Evolutionary conservation across 805 yeast species (phyloP).

Genomic region (Wickerhamomyces sydowiorum): DNA sequence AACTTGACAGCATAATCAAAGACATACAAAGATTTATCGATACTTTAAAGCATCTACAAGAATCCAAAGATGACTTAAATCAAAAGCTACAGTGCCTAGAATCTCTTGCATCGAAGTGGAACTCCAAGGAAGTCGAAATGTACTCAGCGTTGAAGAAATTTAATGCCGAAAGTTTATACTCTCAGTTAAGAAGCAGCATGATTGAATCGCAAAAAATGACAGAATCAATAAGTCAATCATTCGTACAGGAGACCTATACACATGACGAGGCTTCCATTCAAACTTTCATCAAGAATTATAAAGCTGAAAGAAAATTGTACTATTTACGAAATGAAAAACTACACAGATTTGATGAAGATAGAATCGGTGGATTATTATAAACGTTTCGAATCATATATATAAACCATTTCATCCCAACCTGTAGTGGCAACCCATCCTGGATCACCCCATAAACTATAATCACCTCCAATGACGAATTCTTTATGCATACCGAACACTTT

Average conservation of each 20-base stretch:
- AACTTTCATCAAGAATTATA: constrained; percentile 36
- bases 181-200: constrained; percentile 23
- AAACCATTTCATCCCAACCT: constrained; percentile 96
- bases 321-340: constrained; percentile 42
- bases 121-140: constrained; percentile 29
- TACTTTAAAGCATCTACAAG: constrained; percentile 22
- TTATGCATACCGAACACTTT: constrained; percentile 61
- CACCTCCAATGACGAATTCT: constrained; percentile 90
- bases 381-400: constrained; percentile 74
- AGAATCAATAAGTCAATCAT: constrained; percentile 27
- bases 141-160: constrained; percentile 28
- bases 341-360: constrained; percentile 34
- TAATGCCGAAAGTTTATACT: constrained; percentile 28
- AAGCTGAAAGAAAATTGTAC: constrained; percentile 33
- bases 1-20: constrained; percentile 21
- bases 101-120: constrained; percentile 26
- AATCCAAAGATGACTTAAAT: constrained; percentile 20
- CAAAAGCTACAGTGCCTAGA: constrained; percentile 5
- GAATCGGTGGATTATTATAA: constrained; percentile 21
- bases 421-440: constrained; percentile 94
- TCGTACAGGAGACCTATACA: constrained; percentile 20
- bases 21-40: constrained; percentile 22
- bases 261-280: constrained; percentile 27
- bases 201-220: constrained; percentile 27
- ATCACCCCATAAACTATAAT: constrained; percentile 95